Base-by-base conservation (phyloP, 805 yeast genomes). In the Barnettozyma populi region DNA sequence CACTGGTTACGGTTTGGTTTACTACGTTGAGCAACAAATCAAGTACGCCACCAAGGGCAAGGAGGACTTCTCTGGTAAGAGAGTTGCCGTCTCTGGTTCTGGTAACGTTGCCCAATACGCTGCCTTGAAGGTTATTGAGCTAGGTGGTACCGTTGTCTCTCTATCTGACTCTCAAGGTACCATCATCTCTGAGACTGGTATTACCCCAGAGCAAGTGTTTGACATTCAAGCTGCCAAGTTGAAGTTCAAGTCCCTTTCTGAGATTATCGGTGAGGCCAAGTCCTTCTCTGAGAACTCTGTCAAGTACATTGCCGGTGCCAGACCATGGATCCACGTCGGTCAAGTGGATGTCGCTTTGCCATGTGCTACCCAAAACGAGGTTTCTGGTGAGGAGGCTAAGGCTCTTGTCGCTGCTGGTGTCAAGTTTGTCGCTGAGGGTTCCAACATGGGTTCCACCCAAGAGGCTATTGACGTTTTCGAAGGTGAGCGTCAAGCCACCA, bases 61-160 rank as follows among this genome's bases (percentile, higher is more conserved):
- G 73, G 97, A 90, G 76, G 70, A 90, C 50, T 86, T 94, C 75
- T 72, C 78, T 57, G 97, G 96, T 70, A 92, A 94, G 80, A 82
- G 86, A 68, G 98, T 94, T 60, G 90, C 96, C 64, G 82, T 92
- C 66, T 90, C 97, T 51, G 99, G 99, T 70, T 84, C 97, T 57
- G 99, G 99, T 74, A 92, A 92, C 75, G 99, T 92, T 69, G 99
- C 99, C 52, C 99, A 92, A 78, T 92, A 80, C 75, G 99, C 99
- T 64, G 99, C 99, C 50, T 79, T 92, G 69, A 92, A 92, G 80
- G 95, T 85, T 57, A 89, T 92, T 56, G 97, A 94, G 78, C 82
- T 94, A 62, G 99, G 99, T 62, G 97, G 95, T 64, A 84, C 80
- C 54, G 98, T 92, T 63, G 86, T 92, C 45, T 88, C 97, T 35